These are phyloP conservation scores for Rauvolfia tetraphylla DNA, from an alignment of 257 asterid species.

Conservation along the genomic window DNA sequence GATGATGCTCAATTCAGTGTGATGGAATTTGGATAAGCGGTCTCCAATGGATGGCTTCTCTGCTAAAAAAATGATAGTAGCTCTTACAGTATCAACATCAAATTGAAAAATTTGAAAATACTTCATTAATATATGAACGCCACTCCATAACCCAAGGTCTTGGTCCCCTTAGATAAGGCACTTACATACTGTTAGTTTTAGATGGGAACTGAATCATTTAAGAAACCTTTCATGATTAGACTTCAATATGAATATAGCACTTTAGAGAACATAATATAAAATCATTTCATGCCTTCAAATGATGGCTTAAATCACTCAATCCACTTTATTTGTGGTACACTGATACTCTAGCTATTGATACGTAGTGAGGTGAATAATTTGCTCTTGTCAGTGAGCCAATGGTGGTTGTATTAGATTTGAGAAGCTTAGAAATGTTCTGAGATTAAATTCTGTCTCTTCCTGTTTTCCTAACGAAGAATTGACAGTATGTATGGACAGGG, in stretches of 20 bases:
- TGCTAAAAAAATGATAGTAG: not conserved
- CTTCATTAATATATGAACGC: not conserved
- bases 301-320: not conserved
- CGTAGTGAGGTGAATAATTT: not conserved
- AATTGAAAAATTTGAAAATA: not conserved
- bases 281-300: not conserved
- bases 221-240: not conserved
- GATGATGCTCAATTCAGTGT: not conserved
- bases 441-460: not conserved
- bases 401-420: not conserved
- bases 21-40: not conserved
- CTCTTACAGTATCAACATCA: not conserved
- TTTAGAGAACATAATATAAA: not conserved
- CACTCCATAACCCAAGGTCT: not conserved
- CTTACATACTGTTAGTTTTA: not conserved
- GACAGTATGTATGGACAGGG: constrained; percentile 34
- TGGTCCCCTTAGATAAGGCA: not conserved
- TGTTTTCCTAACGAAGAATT: not conserved
- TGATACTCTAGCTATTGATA: not conserved
- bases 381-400: not conserved
- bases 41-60: not conserved
- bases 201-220: not conserved
- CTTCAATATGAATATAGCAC: not conserved
- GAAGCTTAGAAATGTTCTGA: not conserved
- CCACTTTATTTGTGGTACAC: not conserved